These are phyloP conservation scores for Sextonia rubra DNA, from an alignment of 164 flowering plant genomes.

Conservation along the genomic window DNA sequence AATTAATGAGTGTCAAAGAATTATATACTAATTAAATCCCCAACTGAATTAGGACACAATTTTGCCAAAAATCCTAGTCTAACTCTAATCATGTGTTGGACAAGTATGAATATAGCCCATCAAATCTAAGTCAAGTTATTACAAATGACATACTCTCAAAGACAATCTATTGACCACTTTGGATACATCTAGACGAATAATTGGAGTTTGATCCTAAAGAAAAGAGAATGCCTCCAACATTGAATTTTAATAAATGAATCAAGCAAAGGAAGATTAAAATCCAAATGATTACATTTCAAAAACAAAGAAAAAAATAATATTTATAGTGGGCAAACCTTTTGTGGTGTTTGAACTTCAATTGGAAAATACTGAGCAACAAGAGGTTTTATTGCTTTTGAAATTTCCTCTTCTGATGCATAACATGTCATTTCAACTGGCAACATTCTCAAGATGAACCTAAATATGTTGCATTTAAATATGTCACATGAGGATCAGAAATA, in stretches of 20 bases:
- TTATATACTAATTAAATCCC: too few species aligned
- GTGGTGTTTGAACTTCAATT: slow-evolving; percentile 47
- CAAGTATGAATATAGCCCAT: too few species aligned
- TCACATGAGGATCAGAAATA: neutral
- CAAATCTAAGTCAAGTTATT: too few species aligned
- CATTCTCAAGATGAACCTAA: slow-evolving; percentile 78
- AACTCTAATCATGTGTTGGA: too few species aligned
- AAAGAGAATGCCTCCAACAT: too few species aligned
- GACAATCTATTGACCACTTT: too few species aligned
- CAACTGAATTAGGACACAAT: too few species aligned
- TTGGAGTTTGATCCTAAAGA: too few species aligned
- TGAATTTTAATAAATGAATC: neutral
- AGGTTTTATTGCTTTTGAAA: slow-evolving; percentile 72
- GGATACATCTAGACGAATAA: too few species aligned
- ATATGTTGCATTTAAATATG: neutral
- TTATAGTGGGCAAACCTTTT: slow-evolving; percentile 42
- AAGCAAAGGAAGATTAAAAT: neutral
- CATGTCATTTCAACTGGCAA: slow-evolving; percentile 85
- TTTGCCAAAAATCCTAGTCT: too few species aligned
- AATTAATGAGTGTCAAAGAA: too few species aligned
- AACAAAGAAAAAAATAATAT: neutral
- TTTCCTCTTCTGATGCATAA: slow-evolving; percentile 94
- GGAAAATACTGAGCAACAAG: slow-evolving; percentile 61
- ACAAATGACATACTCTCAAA: too few species aligned
- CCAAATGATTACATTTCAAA: neutral